phyloP scores from a whole-genome alignment of 2,329 filamentous ascomycete species.

The Colletotrichum lini region DNA sequence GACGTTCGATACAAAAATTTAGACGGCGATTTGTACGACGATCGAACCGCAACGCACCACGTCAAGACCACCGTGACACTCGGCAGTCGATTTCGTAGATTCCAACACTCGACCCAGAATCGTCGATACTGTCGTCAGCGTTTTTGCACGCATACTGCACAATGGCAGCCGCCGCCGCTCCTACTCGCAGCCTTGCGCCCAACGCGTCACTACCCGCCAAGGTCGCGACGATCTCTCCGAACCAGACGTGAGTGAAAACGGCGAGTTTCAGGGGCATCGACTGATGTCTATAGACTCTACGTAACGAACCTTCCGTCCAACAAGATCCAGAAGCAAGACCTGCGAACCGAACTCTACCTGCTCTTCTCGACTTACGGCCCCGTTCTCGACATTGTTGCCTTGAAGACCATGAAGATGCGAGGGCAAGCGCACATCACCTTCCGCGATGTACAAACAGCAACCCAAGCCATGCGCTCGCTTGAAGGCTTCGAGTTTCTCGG shows the following conservation, averaged over 20 bases:
- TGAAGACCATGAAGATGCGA: slow-evolving; percentile 93
- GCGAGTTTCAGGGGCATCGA: slow-evolving; percentile 1
- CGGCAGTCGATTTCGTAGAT: not conserved
- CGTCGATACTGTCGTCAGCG: not conserved
- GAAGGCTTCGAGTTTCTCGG: slow-evolving; percentile 91
- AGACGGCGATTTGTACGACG: slow-evolving; percentile 28
- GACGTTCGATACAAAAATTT: slow-evolving; percentile 29
- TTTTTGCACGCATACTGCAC: slow-evolving; percentile 31
- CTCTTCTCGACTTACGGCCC: slow-evolving; percentile 95
- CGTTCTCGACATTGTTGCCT: slow-evolving; percentile 90
- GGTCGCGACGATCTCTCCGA: slow-evolving; percentile 73
- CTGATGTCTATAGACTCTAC: slow-evolving; percentile 76
- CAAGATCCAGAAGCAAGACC: slow-evolving; percentile 90
- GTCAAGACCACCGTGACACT: not conserved
- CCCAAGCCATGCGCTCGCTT: slow-evolving; percentile 90
- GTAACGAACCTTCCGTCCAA: slow-evolving; percentile 87
- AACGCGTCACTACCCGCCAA: slow-evolving; percentile 62
- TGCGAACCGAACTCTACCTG: slow-evolving; percentile 90
- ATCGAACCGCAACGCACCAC: slow-evolving; percentile 15
- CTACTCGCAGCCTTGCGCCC: slow-evolving; percentile 55
- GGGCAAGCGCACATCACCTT: slow-evolving; percentile 96
- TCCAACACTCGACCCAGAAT: too few relatives aligned
- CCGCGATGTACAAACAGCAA: slow-evolving; percentile 90
- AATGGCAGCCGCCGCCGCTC: slow-evolving; percentile 57
- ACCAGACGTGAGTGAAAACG: slow-evolving; percentile 76